Base-by-base conservation (phyloP, 768 basidiomycete species). In the Boletus sensibilis region DNA sequence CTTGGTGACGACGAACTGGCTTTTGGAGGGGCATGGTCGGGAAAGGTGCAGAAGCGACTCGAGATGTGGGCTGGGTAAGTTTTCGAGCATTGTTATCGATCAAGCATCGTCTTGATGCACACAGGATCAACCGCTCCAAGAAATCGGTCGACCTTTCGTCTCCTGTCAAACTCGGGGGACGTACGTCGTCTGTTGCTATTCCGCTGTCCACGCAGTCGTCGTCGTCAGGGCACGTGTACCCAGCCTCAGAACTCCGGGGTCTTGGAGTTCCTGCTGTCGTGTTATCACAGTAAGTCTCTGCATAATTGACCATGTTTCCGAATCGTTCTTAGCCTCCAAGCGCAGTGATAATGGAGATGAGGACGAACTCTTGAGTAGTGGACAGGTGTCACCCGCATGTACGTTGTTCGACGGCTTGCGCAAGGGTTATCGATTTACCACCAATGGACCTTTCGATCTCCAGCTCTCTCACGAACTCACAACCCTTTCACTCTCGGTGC, bases 341-440 rank as follows among this genome's bases (percentile, higher is more conserved):
- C 31, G 55, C 41, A 67, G 72, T 40, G 64, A 63, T 50, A 63
- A 64, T 55, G 70, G 67, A 9, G 87, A 88, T 12, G 82, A 83
- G 20, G 87, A 87, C 14, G 85, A 87, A 14, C 72, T 86, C n/a
- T 70, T 87, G 48, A 91, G 90, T 68, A 91, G 89, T 64, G 88
- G 88, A 1, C 90, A 90, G 64, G 82, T 79, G 1, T 92, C 89
- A 25, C 88, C 89, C 7, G 74, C 81, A 58, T 84, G 88, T 86
- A 68, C 64, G 80, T 66, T 52, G 50, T 59, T 44, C 41, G 56
- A 53, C 9, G 43, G 34, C 23, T 59, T 65, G 47, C n/a, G n/a
- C 34, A 14, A 21, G 44, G 16, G 29, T 13, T 29, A 29, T 55
- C 29, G 18, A 68, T 58, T 54, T 33, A 62, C 55, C 21, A 33